These are phyloP conservation scores for Thalia dealbata DNA, from an alignment of 176 grass and related monocot species.

Conservation along the genomic window DNA sequence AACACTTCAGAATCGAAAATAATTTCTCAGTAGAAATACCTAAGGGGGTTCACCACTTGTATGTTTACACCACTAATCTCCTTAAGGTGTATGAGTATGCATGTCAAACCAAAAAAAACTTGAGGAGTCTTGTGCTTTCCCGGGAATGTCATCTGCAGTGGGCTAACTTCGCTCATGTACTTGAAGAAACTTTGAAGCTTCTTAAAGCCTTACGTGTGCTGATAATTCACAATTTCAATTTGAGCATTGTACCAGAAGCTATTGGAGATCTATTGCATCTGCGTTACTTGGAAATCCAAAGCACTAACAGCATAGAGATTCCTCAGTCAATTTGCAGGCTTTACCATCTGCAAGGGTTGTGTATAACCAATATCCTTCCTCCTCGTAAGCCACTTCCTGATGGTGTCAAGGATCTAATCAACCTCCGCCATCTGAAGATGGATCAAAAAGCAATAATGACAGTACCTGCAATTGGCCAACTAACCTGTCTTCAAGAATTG, in stretches of 20 bases:
- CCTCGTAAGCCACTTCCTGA: background rate
- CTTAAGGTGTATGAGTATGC: no score
- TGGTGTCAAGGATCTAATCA: constrained; percentile 12
- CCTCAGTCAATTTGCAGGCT: constrained; percentile 20
- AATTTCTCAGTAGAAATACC: constrained; percentile 12
- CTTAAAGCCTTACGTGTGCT: constrained; percentile 45
- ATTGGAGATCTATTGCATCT: constrained; percentile 24
- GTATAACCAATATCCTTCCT: background rate
- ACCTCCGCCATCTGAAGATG: constrained; percentile 32
- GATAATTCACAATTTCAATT: constrained; percentile 34
- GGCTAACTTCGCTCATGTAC: background rate
- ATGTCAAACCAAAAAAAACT: no score
- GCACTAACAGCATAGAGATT: constrained; percentile 7
- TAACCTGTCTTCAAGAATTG: constrained; percentile 55
- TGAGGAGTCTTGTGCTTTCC: no score
- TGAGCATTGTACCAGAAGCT: constrained; percentile 13
- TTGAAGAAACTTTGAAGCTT: constrained; percentile 42
- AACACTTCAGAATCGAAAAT: constrained; percentile 11
- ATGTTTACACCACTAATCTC: background rate
- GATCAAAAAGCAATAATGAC: constrained; percentile 23
- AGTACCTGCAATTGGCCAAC: constrained; percentile 41
- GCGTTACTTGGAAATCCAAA: constrained; percentile 20
- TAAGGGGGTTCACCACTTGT: constrained; percentile 5
- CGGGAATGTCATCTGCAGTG: no score
- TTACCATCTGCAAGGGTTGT: constrained; percentile 24